phyloP scores from a whole-genome alignment of 2,329 filamentous ascomycete species.

The Aspergillus quadrilineatus region DNA sequence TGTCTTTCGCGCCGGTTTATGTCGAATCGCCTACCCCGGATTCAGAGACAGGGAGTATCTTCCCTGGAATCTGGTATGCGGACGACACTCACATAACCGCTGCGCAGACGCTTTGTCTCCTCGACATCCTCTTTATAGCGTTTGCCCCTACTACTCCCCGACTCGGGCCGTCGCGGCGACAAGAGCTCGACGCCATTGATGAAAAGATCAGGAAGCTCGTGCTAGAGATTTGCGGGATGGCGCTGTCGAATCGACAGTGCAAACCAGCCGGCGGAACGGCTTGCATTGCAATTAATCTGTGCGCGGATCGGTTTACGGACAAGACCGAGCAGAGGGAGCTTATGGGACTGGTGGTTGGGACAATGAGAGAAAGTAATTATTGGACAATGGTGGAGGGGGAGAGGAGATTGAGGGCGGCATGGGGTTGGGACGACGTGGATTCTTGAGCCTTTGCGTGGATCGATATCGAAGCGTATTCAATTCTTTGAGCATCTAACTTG shows the following conservation, averaged over 20 bases:
- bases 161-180: neutral
- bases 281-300: neutral
- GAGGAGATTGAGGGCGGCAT: neutral
- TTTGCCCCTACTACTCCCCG: neutral
- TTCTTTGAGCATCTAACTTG: too few relatives aligned
- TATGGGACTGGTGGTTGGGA: neutral
- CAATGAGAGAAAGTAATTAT: neutral
- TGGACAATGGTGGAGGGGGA: neutral
- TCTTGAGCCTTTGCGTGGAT: too few relatives aligned
- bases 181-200: neutral
- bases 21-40: neutral
- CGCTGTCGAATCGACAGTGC: neutral
- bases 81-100: neutral
- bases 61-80: neutral
- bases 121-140: neutral
- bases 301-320: neutral
- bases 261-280: neutral
- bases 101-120: neutral
- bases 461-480: too few relatives aligned
- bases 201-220: neutral
- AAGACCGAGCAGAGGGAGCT: neutral
- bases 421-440: neutral
- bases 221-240: neutral
- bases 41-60: neutral
- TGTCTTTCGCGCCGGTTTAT: neutral